Percentiles rank a stretch among this genome's conserved stretches.
phyloP scores from a whole-genome alignment of 345 rosid species.

The Nephelium lappaceum region DNA sequence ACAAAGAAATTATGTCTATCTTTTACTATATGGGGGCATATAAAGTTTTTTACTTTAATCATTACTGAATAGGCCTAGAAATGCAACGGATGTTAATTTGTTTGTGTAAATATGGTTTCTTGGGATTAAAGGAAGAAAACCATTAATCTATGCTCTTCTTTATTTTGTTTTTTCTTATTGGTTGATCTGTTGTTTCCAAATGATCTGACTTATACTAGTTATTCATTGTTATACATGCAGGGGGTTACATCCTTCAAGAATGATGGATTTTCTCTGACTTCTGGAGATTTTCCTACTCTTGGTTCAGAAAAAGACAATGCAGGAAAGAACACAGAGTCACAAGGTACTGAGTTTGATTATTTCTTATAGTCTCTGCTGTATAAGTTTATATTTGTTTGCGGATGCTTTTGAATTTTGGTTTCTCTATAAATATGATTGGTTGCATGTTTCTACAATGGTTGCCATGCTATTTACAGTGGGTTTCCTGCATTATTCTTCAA shows the following conservation, averaged over 20 bases:
- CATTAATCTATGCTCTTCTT: background rate
- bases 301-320: slow-evolving; percentile 78
- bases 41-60: background rate
- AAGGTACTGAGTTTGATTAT: slow-evolving; percentile 51
- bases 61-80: background rate
- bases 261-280: slow-evolving; percentile 78
- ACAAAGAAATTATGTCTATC: background rate
- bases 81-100: background rate
- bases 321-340: slow-evolving; percentile 53
- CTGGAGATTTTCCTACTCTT: slow-evolving; percentile 96
- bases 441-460: background rate
- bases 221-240: slow-evolving; percentile 47
- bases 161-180: background rate
- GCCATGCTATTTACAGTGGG: background rate
- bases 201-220: slow-evolving; percentile 13
- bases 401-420: slow-evolving; percentile 24
- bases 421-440: slow-evolving; percentile 2
- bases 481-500: background rate
- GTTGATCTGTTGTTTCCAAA: slow-evolving; percentile 10
- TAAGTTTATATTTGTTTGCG: slow-evolving; percentile 10
- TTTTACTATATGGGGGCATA: background rate
- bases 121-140: background rate
- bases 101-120: background rate
- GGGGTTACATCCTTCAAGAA: slow-evolving; percentile 61
- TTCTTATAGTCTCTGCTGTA: background rate